A percentile compares a stretch with the other conserved stretches of the same genome.
Evolutionary conservation across 805 yeast species (phyloP).

Genomic region (Sugiyamaella lignohabitans): DNA sequence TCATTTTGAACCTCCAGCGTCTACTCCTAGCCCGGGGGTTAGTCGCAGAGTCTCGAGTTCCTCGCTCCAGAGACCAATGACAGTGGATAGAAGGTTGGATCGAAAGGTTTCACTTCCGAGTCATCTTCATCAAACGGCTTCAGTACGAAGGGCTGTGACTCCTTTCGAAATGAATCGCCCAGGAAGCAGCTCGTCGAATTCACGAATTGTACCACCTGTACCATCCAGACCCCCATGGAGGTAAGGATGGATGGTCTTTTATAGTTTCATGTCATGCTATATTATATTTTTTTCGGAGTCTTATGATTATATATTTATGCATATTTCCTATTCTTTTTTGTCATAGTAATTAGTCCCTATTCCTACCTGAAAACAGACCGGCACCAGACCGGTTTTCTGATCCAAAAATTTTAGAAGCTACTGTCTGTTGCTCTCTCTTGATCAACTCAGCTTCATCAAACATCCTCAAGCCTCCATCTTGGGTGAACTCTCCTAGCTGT

Average conservation of each 20-base stretch:
- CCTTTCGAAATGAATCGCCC: neutral
- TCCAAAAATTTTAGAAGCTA: constrained; percentile 41
- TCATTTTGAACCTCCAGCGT: too few relatives aligned
- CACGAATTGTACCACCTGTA: constrained; percentile 1
- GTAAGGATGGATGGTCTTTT: neutral
- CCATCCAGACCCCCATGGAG: constrained; percentile 1
- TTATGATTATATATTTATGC: too few relatives aligned
- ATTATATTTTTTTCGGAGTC: too few relatives aligned
- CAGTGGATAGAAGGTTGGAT: too few relatives aligned
- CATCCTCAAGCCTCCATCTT: constrained; percentile 40
- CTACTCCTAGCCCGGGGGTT: too few relatives aligned
- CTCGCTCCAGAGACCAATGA: too few relatives aligned
- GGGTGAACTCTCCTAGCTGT: constrained; percentile 42
- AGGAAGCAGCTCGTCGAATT: neutral
- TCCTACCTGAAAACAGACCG: constrained; percentile 5
- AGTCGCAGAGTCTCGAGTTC: neutral
- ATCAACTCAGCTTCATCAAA: constrained; percentile 39
- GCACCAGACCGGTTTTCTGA: constrained; percentile 3
- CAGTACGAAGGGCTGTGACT: too few relatives aligned
- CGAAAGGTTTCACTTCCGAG: neutral
- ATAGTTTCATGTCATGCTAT: too few relatives aligned
- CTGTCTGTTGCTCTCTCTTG: constrained; percentile 34
- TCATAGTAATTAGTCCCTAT: too few relatives aligned
- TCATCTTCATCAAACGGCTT: neutral
- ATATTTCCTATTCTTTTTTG: too few relatives aligned